Base-by-base conservation (phyloP, 2,329 filamentous ascomycete genomes). In the Rhynchosporium graminicola region DNA sequence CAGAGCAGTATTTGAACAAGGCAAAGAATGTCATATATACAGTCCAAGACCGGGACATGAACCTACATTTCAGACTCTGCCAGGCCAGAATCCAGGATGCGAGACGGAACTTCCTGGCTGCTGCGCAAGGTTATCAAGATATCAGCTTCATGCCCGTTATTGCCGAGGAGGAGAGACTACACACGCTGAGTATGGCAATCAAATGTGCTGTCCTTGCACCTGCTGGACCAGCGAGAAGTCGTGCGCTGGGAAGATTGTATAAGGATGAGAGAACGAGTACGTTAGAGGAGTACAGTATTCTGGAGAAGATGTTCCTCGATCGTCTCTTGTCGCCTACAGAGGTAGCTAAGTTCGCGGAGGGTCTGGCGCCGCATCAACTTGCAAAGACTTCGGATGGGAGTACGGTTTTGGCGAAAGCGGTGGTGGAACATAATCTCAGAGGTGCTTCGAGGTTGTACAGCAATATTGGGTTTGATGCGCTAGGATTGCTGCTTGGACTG, bases 251-350 rank as follows among this genome's bases (percentile, higher is more conserved):
- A 4, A 87, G 90, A 59, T 80, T 99, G 13, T 97, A 97, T 83
- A 97, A 96, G 76, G 95, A 99, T 76, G 95, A 98, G 68, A 86
- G 95, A 36, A 84, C 91, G 0, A 80, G 82, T 3, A 84, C 87
- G 56, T 84, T 95, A 2, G 85, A 88, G 38, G 91, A 98, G 77
- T 94, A 90, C 73, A 82, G 86, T 55, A 97, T 99, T 59, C 80
- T 99, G 13, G 95, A 98, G 80, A 98, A 98, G 80, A 98, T 99
- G 86, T 97, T 96, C 76, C 82, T 98, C 55, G 92, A 98, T 76
- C 86, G 93, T 5, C 81, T 99, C 3, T 82, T 99, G 55, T 85
- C 86, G 0, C 86, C 89, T 0, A 83, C 82, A n/a, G 95, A 99
- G 77, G 92, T 97, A 47, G 86, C 87, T 43, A 87, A 90, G 60